A percentile compares a stretch with the other conserved stretches of the same genome.
Conservation (phyloP, 2,329 filamentous ascomycete species). For the Diplodia intermedia region DNA sequence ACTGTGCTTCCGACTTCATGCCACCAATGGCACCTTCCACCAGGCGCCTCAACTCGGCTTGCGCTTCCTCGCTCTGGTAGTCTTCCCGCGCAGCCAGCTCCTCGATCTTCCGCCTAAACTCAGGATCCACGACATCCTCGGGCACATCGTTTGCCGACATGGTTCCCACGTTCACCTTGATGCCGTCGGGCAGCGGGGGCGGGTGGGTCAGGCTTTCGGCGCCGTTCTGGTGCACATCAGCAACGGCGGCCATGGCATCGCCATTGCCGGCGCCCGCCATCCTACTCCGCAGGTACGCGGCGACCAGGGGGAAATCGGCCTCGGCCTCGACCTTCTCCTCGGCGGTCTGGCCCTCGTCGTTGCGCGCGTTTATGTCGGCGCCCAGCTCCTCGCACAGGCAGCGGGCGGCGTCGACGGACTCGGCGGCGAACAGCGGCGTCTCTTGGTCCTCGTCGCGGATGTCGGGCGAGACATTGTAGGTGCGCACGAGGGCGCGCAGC, state of each 20-base stretch:
- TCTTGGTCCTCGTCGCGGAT: constrained; percentile 89
- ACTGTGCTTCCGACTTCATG: constrained; percentile 52
- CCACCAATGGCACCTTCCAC: constrained; percentile 80
- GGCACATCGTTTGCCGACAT: constrained; percentile 64
- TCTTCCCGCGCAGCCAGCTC: constrained; percentile 84
- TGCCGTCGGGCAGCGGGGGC: constrained; percentile 74
- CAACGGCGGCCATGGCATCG: constrained; percentile 34
- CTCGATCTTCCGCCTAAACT: constrained; percentile 85
- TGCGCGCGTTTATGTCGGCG: constrained; percentile 69
- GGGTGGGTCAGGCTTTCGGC: constrained; percentile 49
- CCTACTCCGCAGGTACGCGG: constrained; percentile 66
- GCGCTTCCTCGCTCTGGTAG: constrained; percentile 80
- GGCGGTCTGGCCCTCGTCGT: constrained; percentile 79
- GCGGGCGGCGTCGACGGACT: constrained; percentile 78
- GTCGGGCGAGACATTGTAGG: constrained; percentile 82
- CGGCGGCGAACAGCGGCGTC: constrained; percentile 92
- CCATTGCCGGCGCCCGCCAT: constrained; percentile 40
- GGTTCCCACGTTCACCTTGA: constrained; percentile 78
- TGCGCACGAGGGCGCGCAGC: constrained; percentile 74
- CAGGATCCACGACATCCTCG: constrained; percentile 70
- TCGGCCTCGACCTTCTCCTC: constrained; percentile 80
- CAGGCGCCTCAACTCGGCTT: constrained; percentile 77
- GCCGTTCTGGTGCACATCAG: constrained; percentile 37
- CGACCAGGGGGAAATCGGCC: constrained; percentile 77
- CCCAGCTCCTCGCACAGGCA: constrained; percentile 83